These are phyloP conservation scores for Gelatoporia subvermispora DNA, from an alignment of 768 basidiomycete genomes.

Conservation along the genomic window DNA sequence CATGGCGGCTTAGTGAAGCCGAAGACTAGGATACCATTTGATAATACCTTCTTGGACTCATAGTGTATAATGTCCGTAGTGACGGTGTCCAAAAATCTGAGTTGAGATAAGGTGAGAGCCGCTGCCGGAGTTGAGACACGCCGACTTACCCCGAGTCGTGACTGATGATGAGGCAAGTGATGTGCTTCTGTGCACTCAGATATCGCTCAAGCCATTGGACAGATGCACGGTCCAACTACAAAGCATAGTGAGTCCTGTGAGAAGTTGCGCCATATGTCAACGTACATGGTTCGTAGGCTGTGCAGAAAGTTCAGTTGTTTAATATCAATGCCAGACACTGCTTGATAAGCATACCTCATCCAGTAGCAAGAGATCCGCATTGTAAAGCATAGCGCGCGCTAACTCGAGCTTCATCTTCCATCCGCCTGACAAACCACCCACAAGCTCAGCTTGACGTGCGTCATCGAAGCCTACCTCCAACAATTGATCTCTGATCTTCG, in stretches of 20 bases:
- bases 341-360: conserved; percentile 56
- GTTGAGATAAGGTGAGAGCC: conserved; percentile 3
- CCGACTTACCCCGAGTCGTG: conserved; percentile 87
- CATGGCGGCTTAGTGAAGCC: not conserved
- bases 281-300: conserved; percentile 90
- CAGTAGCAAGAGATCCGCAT: conserved; percentile 79
- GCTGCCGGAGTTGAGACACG: not conserved
- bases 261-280: conserved; percentile 19
- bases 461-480: conserved; percentile 90
- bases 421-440: conserved; percentile 90
- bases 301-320: conserved; percentile 15
- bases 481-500: conserved; percentile 76
- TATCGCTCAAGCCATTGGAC: conserved; percentile 92
- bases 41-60: conserved; percentile 83
- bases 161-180: conserved; percentile 91
- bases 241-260: conserved; percentile 7
- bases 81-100: conserved; percentile 87
- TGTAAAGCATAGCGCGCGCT: conserved; percentile 94
- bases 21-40: conserved; percentile 8
- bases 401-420: conserved; percentile 99
- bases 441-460: conserved; percentile 73
- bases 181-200: conserved; percentile 70
- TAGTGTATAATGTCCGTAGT: conserved; percentile 98
- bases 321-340: conserved; percentile 1
- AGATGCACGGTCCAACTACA: conserved; percentile 72